Evolutionary conservation across 2,329 filamentous ascomycete genomes (phyloP), one percentile per base, ranked within the genome.

Genomic region (Aspergillus tamarii): DNA sequence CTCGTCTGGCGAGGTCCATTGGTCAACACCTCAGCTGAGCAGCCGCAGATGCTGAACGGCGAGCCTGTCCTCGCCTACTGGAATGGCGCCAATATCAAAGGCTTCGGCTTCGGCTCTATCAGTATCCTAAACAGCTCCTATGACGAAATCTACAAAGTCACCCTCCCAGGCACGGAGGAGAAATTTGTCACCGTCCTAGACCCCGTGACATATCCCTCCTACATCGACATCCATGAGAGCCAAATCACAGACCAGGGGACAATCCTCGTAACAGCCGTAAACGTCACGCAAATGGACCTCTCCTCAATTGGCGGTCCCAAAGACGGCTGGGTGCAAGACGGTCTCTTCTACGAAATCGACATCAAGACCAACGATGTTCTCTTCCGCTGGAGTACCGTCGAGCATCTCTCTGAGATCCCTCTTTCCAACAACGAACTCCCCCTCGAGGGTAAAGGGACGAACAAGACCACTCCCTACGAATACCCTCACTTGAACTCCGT

Each of bases 311-410:
- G 70, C 14, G 70, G 71, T 3, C 65, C 68, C 2, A 64, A 64
- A 23, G 59, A 73, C 43, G 70, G 69, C 23, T 74, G 71, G 68
- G 62, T 73, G 3, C 54, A 70, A 14, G 71, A 76, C 58, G 68
- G 69, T 1, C 65, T 73, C n/a, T 64, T 73, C 52, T 70, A 71
- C 52, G 70, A 72, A 52, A 72, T 73, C 23, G 71, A 74, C 48
- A 66, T 74, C 56, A 57, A 54, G 11, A 75, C 69, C 11, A 73
- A 69, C 23, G 58, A 72, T 26, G 61, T 72, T 4, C 26, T 74
- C 14, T 73, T 69, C 61, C 61, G 64, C 19, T 73, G 73, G 72
- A 72, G 67, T 52, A 66, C 72, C 3, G 58, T 68, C 9, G 69
- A 73, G 9, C 67, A 74, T 61, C 36, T 67, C 10, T 48, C 63